These are phyloP conservation scores for Noccaea bulbosa DNA, from an alignment of 345 rosid genomes.

Conservation along the genomic window DNA sequence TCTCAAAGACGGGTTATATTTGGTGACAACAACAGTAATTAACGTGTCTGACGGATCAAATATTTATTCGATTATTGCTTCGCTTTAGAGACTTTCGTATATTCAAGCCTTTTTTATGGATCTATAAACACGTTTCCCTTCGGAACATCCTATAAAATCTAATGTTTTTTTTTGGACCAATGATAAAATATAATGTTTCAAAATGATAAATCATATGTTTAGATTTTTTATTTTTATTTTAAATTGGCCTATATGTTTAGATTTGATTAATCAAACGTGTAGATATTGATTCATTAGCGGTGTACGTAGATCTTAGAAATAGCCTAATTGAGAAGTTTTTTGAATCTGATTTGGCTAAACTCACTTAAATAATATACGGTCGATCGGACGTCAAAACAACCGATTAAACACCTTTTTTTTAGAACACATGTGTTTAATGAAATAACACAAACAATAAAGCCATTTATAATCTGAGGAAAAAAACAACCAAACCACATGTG, in stretches of 20 bases:
- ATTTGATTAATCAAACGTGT: constrained; percentile 2
- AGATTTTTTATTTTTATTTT: too few relatives aligned
- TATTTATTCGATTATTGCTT: constrained; percentile 5
- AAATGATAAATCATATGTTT: too few relatives aligned
- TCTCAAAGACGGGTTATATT: background rate
- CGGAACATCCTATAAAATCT: too few relatives aligned
- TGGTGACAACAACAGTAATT: constrained; percentile 8
- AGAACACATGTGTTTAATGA: constrained; percentile 14
- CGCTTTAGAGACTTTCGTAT: background rate
- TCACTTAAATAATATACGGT: background rate
- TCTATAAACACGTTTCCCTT: background rate
- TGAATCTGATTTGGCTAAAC: background rate
- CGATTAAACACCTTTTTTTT: background rate
- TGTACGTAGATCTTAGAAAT: constrained; percentile 27
- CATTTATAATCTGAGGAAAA: background rate
- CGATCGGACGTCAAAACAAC: constrained; percentile 8
- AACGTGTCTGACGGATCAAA: constrained; percentile 11
- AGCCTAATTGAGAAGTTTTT: background rate
- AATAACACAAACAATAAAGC: background rate
- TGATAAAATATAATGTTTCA: too few relatives aligned
- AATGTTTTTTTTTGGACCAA: too few relatives aligned
- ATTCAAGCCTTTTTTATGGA: constrained; percentile 5
- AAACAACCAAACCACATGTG: constrained; percentile 23
- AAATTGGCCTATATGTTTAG: too few relatives aligned
- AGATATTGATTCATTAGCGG: constrained; percentile 11